Conservation (phyloP, 1,284 basidiomycete genomes). For the Rugosomyces carneus region DNA sequence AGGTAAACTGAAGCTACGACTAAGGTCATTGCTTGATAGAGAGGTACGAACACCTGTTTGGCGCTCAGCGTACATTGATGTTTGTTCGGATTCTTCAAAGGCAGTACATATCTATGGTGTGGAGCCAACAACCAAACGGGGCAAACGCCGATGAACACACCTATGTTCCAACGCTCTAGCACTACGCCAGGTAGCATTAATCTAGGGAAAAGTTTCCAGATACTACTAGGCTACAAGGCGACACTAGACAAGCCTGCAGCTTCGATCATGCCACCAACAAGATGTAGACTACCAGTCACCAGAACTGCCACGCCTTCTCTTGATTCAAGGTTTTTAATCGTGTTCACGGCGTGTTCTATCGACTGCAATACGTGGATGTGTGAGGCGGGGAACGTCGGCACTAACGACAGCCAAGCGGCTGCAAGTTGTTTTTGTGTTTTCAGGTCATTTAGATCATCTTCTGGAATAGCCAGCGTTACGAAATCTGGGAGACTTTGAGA, state of each 20-base stretch:
- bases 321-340: conserved; percentile 43
- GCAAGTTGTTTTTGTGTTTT: conserved; percentile 76
- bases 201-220: conserved; percentile 7
- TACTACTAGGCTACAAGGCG: conserved; percentile 35
- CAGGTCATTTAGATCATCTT: conserved; percentile 59
- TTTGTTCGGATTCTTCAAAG: conserved; percentile 20
- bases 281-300: conserved; percentile 89
- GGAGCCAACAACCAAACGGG: conserved; percentile 19
- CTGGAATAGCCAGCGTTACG: conserved; percentile 60
- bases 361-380: conserved; percentile 78
- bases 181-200: background rate
- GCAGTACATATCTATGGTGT: conserved; percentile 47
- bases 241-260: conserved; percentile 71
- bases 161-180: background rate
- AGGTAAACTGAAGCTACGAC: conserved; percentile 31
- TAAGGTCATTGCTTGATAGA: conserved; percentile 52
- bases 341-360: conserved; percentile 80
- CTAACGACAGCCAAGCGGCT: conserved; percentile 64
- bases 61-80: background rate
- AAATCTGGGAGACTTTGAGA: conserved; percentile 52
- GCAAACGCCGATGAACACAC: conserved; percentile 9
- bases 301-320: conserved; percentile 55
- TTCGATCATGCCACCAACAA: conserved; percentile 93
- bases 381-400: conserved; percentile 53
- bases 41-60: conserved; percentile 31